phyloP scores from a whole-genome alignment of 225 moss, liverwort and hornwort genomes.

The Physcomitrium patens region DNA sequence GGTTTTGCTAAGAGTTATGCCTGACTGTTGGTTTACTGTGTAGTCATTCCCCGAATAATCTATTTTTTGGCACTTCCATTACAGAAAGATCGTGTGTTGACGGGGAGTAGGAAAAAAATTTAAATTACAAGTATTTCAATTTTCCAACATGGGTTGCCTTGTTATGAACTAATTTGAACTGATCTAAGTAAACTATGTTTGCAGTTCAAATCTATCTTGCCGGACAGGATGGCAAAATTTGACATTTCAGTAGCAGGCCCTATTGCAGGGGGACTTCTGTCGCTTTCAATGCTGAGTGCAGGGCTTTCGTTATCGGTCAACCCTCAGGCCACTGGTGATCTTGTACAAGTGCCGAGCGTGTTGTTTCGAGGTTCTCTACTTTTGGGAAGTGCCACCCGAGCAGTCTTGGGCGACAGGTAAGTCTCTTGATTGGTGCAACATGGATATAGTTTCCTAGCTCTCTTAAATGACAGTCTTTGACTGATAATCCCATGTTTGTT shows the following conservation, averaged over 20 bases:
- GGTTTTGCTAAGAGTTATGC: neutral
- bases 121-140: neutral
- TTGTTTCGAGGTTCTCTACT: slow-evolving; percentile 89
- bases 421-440: slow-evolving; percentile 19
- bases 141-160: neutral
- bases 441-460: neutral
- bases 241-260: slow-evolving; percentile 89
- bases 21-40: slow-evolving; percentile 19
- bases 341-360: slow-evolving; percentile 85
- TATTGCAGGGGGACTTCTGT: slow-evolving; percentile 79
- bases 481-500: neutral
- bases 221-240: slow-evolving; percentile 80
- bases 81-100: neutral
- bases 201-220: slow-evolving; percentile 83
- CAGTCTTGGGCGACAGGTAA: slow-evolving; percentile 74
- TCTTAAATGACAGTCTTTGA: neutral
- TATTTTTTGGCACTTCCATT: neutral
- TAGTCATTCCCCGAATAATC: neutral
- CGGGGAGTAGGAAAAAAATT: neutral
- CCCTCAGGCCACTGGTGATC: slow-evolving; percentile 69
- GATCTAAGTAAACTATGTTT: slow-evolving; percentile 20
- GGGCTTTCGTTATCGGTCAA: slow-evolving; percentile 75
- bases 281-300: slow-evolving; percentile 78
- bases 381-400: slow-evolving; percentile 72
- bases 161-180: slow-evolving; percentile 7